Evolutionary conservation across 225 moss, liverwort and hornwort genomes (phyloP).

Genomic region (Physcomitrium patens): DNA sequence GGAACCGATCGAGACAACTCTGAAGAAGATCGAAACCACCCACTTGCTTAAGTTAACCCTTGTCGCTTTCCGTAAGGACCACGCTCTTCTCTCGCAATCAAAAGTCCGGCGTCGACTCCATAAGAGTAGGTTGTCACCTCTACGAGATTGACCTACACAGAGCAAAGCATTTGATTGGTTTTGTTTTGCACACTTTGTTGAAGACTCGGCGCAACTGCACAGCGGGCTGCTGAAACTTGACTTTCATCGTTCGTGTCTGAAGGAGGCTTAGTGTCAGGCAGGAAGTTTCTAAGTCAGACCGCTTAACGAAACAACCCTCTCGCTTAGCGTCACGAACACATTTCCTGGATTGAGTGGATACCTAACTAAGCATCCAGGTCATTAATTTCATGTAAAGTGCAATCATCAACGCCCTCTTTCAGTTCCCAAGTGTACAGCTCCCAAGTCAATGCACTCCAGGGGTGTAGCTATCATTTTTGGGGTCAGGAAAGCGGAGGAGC

Average conservation of each 20-base stretch:
- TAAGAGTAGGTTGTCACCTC: conserved; percentile 1
- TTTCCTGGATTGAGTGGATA: conserved; percentile 41
- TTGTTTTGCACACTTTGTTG: no score
- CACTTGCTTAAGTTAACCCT: conserved; percentile 18
- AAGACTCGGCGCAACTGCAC: no score
- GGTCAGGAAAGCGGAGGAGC: conserved; percentile 27
- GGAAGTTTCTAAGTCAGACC: no score
- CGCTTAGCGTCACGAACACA: conserved; percentile 43
- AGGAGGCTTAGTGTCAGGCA: no score
- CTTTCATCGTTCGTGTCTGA: no score
- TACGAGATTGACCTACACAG: no score
- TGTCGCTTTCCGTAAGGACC: conserved; percentile 18
- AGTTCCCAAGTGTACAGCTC: conserved; percentile 26
- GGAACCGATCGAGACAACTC: conserved; percentile 22
- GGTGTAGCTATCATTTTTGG: conserved; percentile 27
- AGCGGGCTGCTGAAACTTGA: no score
- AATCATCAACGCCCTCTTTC: conserved; percentile 38
- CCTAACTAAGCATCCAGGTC: conserved; percentile 43
- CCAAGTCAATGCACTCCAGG: conserved; percentile 50
- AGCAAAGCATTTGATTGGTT: no score
- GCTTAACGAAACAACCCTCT: no score
- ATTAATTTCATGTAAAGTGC: conserved; percentile 54
- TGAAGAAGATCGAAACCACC: conserved; percentile 6
- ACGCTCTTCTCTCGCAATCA: not conserved
- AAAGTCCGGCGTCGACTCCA: not conserved